Conservation (phyloP, 257 asterid genomes). For the Solanum ossicruentum region DNA sequence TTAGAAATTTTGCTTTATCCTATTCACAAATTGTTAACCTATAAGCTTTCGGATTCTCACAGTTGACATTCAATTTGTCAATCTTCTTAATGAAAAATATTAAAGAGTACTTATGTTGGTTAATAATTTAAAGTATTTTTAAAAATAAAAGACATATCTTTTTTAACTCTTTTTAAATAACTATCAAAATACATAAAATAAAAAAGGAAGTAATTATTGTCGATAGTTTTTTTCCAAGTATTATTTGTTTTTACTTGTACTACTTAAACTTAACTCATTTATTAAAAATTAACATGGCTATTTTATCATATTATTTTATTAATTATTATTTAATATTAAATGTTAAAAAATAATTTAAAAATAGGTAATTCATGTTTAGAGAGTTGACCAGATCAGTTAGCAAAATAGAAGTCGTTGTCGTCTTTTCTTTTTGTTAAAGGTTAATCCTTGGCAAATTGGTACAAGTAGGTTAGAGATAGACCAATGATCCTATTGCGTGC, state of each 20-base stretch:
- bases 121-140: too few relatives aligned
- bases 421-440: not conserved
- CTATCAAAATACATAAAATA: not conserved
- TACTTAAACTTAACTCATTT: too few relatives aligned
- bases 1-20: not conserved
- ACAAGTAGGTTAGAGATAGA: not conserved
- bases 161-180: not conserved
- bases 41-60: not conserved
- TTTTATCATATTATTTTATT: too few relatives aligned
- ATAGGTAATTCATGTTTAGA: too few relatives aligned
- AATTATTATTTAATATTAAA: too few relatives aligned
- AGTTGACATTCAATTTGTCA: not conserved
- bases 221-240: too few relatives aligned
- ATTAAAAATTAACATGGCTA: too few relatives aligned
- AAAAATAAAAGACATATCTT: not conserved
- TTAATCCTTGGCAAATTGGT: not conserved
- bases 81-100: not conserved
- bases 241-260: too few relatives aligned
- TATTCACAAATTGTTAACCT: not conserved
- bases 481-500: not conserved
- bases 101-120: not conserved
- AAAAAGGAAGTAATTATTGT: not conserved
- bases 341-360: too few relatives aligned
- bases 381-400: not conserved
- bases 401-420: not conserved